These are phyloP conservation scores for Pascua guehoae DNA, from an alignment of 1,284 basidiomycete genomes.

Conservation along the genomic window DNA sequence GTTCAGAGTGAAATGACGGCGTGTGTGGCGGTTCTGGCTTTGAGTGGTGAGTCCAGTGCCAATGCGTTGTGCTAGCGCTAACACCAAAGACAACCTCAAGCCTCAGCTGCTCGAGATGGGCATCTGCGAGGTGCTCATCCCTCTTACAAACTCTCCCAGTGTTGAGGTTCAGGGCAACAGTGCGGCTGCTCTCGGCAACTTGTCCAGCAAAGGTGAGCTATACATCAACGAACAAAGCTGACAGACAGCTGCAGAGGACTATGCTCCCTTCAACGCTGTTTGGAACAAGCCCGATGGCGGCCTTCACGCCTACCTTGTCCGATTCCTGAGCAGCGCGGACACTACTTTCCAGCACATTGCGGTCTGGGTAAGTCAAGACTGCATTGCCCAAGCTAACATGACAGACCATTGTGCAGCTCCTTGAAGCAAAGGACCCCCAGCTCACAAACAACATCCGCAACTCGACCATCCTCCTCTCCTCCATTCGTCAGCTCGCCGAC, in stretches of 20 bases:
- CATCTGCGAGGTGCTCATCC: slow-evolving; percentile 95
- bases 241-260: slow-evolving; percentile 74
- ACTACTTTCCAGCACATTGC: slow-evolving; percentile 99
- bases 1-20: slow-evolving; percentile 99
- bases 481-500: slow-evolving; percentile 74
- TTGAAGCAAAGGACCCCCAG: slow-evolving; percentile 91
- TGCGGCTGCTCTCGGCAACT: slow-evolving; percentile 93
- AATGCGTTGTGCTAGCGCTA: background rate
- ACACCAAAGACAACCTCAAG: slow-evolving; percentile 76
- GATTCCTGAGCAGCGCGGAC: slow-evolving; percentile 90
- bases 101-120: slow-evolving; percentile 96
- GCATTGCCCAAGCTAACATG: background rate
- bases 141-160: slow-evolving; percentile 89
- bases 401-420: slow-evolving; percentile 85
- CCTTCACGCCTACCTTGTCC: slow-evolving; percentile 89
- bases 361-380: slow-evolving; percentile 62
- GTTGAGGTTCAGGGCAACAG: slow-evolving; percentile 99
- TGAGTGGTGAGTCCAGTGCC: slow-evolving; percentile 64
- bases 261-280: slow-evolving; percentile 94
- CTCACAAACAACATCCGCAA: slow-evolving; percentile 82
- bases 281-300: slow-evolving; percentile 98
- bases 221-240: background rate
- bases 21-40: slow-evolving; percentile 88
- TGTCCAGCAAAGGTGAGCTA: slow-evolving; percentile 82
- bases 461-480: slow-evolving; percentile 73